Conservation (phyloP, 192 early-diverging fungal genomes). For the Coemansia sp. region DNA sequence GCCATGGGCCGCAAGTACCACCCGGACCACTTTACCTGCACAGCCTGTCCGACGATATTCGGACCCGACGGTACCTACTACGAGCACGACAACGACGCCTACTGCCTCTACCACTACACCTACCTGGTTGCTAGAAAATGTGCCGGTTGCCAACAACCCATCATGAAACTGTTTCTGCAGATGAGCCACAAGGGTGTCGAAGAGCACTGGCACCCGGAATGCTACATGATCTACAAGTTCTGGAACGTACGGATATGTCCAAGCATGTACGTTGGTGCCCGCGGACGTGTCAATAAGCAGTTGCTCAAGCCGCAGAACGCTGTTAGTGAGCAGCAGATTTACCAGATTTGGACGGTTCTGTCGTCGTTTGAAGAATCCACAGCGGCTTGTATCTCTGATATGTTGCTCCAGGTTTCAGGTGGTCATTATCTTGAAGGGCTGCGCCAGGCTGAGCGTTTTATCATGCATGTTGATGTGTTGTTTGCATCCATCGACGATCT, state of each 20-base stretch:
- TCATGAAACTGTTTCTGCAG: slow-evolving; percentile 96
- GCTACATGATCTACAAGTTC: slow-evolving; percentile 99
- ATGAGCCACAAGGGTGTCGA: slow-evolving; percentile 71
- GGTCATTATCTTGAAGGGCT: slow-evolving; percentile 80
- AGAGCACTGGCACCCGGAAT: slow-evolving; percentile 98
- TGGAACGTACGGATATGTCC: slow-evolving; percentile 56
- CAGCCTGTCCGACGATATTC: slow-evolving; percentile 88
- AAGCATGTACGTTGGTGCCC: slow-evolving; percentile 47
- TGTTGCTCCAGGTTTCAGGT: slow-evolving; percentile 88
- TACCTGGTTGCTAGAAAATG: slow-evolving; percentile 86
- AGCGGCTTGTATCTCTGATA: slow-evolving; percentile 93
- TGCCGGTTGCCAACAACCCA: slow-evolving; percentile 93
- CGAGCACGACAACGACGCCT: slow-evolving; percentile 89
- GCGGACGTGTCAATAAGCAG: slow-evolving; percentile 53
- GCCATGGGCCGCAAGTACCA: slow-evolving; percentile 94
- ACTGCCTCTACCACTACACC: slow-evolving; percentile 95
- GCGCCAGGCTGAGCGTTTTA: slow-evolving; percentile 79
- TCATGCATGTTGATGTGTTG: slow-evolving; percentile 89
- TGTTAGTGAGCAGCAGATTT: slow-evolving; percentile 80
- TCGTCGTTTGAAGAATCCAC: slow-evolving; percentile 96
- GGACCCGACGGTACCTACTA: slow-evolving; percentile 95
- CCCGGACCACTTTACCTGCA: slow-evolving; percentile 96
- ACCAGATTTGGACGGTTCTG: slow-evolving; percentile 85
- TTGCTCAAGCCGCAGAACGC: slow-evolving; percentile 43
- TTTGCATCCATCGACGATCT: slow-evolving; percentile 88